Evolutionary conservation across 768 basidiomycete species (phyloP).

Genomic region (Postia placenta): DNA sequence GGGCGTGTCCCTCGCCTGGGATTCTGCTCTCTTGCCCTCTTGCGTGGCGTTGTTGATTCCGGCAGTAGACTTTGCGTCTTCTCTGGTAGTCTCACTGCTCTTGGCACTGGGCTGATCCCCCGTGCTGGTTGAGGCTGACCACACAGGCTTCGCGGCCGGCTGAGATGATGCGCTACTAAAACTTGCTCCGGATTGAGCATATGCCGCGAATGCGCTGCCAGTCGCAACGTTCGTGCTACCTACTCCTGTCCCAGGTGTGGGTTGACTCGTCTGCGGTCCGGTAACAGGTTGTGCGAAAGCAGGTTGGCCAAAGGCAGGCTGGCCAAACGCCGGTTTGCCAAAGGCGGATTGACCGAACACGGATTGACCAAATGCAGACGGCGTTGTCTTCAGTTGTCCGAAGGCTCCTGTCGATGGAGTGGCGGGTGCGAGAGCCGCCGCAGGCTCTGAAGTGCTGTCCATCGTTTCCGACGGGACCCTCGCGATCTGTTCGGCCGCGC

Average conservation of each 20-base stretch:
- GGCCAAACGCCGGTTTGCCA: slow-evolving; percentile 26
- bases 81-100: background rate
- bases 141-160: slow-evolving; percentile 7
- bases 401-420: too few species aligned
- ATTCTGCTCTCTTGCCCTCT: background rate
- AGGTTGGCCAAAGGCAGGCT: slow-evolving; percentile 20
- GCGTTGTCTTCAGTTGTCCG: slow-evolving; percentile 17
- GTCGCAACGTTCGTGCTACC: background rate
- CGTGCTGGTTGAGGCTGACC: slow-evolving; percentile 5
- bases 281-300: slow-evolving; percentile 16
- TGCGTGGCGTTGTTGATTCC: too few species aligned
- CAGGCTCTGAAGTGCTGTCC: too few species aligned
- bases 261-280: too few species aligned
- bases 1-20: background rate
- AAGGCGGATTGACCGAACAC: slow-evolving; percentile 24
- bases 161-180: slow-evolving; percentile 7
- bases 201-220: slow-evolving; percentile 10
- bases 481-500: too few species aligned
- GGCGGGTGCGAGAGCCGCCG: too few species aligned
- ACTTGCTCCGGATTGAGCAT: slow-evolving; percentile 7
- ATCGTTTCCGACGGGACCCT: too few species aligned
- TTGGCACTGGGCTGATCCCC: background rate
- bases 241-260: background rate
- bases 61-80: background rate
- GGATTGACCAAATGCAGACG: slow-evolving; percentile 29